phyloP scores from a whole-genome alignment of 345 rosid genomes.

The Rhizophora apiculata region DNA sequence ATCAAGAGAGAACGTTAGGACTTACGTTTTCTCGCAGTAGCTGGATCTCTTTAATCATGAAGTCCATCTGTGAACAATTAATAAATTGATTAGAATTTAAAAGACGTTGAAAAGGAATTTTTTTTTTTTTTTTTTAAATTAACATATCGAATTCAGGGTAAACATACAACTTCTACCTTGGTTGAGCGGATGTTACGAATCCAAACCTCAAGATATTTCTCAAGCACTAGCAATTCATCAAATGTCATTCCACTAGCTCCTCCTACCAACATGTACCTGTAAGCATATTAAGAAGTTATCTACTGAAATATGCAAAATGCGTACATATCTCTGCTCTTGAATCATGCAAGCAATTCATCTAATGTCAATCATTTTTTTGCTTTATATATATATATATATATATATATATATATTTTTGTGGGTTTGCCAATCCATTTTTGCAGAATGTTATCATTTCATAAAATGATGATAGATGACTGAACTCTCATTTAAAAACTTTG shows the following conservation, averaged over 20 bases:
- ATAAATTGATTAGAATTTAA: neutral
- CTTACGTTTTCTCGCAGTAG: constrained; percentile 68
- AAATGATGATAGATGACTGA: no score
- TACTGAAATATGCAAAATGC: no score
- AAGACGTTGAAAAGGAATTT: neutral
- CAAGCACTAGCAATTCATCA: constrained; percentile 67
- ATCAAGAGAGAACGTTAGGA: neutral
- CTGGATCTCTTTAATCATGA: constrained; percentile 77
- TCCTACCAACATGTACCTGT: constrained; percentile 80
- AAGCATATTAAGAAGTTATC: neutral
- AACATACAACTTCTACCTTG: constrained; percentile 47
- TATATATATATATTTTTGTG: no score
- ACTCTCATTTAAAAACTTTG: neutral
- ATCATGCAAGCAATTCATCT: no score
- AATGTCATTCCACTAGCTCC: constrained; percentile 61
- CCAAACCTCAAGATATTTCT: constrained; percentile 88
- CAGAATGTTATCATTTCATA: no score
- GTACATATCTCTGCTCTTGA: no score
- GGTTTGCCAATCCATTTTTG: no score
- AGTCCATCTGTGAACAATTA: constrained; percentile 55
- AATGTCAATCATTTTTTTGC: no score
- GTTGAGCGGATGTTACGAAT: constrained; percentile 72
- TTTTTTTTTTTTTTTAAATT: neutral
- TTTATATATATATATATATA: no score
- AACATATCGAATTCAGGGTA: no score